phyloP scores from a whole-genome alignment of 2,329 filamentous ascomycete species.

The Fulvia fulva region DNA sequence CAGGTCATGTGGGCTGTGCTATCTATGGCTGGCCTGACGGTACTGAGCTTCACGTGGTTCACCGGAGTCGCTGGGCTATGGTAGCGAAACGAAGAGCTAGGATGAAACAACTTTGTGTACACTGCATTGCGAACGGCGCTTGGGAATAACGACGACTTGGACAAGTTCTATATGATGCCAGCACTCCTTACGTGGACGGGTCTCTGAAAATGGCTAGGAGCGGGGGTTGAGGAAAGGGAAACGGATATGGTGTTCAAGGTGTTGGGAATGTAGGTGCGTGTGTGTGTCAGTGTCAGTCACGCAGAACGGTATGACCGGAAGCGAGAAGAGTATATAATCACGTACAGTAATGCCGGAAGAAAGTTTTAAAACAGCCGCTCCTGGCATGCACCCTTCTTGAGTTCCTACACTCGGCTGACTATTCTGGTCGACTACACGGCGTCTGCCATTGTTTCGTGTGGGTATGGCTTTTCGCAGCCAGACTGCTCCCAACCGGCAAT shows the following conservation, averaged over 20 bases:
- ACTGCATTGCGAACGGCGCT: slow-evolving; percentile 19
- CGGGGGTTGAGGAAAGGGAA: neutral
- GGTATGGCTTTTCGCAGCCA: no score
- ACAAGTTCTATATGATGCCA: slow-evolving; percentile 7
- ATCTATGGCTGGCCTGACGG: slow-evolving; percentile 53
- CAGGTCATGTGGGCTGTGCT: slow-evolving; percentile 55
- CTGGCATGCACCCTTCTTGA: neutral
- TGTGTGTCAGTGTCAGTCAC: neutral
- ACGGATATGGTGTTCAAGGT: slow-evolving; percentile 2
- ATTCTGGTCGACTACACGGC: no score
- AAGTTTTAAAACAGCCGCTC: neutral
- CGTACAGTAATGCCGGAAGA: slow-evolving; percentile 15
- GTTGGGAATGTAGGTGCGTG: neutral
- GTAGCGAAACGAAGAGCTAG: slow-evolving; percentile 12
- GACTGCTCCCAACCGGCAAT: no score
- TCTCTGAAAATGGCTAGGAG: slow-evolving; percentile 1
- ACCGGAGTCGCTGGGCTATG: slow-evolving; percentile 42
- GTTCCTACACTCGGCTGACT: no score
- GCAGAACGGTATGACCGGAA: neutral
- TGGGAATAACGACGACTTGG: slow-evolving; percentile 9
- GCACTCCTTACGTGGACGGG: slow-evolving; percentile 16
- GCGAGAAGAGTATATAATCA: slow-evolving; percentile 11
- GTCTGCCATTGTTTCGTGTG: no score
- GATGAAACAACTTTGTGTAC: slow-evolving; percentile 6
- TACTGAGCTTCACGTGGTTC: slow-evolving; percentile 56